Base-by-base conservation (phyloP, 176 grass and related monocot genomes). In the Eragrostis nindensis region DNA sequence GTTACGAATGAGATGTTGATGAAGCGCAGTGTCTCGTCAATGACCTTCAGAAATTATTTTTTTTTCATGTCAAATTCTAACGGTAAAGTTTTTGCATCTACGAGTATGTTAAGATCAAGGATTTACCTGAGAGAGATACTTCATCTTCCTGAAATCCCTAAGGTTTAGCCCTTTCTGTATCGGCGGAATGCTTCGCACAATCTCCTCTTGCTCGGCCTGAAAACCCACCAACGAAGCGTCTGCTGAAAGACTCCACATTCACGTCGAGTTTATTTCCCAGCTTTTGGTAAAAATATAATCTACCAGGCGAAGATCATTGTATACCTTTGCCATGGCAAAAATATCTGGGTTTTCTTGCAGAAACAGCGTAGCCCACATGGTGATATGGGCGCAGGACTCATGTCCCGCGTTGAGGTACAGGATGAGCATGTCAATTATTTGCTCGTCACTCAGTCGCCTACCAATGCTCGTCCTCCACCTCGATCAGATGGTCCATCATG, bases 381-480 rank as follows among this genome's bases (percentile, higher is more conserved):
- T 97, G 76, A 97, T 94, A 65, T 97, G 94, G 5, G 87, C 94
- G 2, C 91, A 97, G n/a, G 94, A 97, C 81, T 97, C 94, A 62
- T 97, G 94, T 0, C 94, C 94, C 17, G 91, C 94, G 70, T 97
- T 97, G 8, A 97, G 89, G 79, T 97, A 97, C 94, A 94, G 92
- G 77, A 94, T 69, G 60, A 97, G 79, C 50, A 94, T 44, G 75
- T 97, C 94, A 49, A 97, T 86, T 65, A 97, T 92, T 80, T 94
- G 89, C 53, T 97, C 91, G 41, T 92, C 82, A 0, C 44, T 69
- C 65, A 97, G 91, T 38, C 55, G 82, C 70, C 90, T 68, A 24
- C 95, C 92, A 2, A n/a, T 60, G 62, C 42, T 95, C 95, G 86
- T 89, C 95, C 70, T 86, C 77, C 18, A 49, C 81, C 5, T 90